phyloP scores from a whole-genome alignment of 352 stramenopile species.

The Globisporangium recalcitrans region DNA sequence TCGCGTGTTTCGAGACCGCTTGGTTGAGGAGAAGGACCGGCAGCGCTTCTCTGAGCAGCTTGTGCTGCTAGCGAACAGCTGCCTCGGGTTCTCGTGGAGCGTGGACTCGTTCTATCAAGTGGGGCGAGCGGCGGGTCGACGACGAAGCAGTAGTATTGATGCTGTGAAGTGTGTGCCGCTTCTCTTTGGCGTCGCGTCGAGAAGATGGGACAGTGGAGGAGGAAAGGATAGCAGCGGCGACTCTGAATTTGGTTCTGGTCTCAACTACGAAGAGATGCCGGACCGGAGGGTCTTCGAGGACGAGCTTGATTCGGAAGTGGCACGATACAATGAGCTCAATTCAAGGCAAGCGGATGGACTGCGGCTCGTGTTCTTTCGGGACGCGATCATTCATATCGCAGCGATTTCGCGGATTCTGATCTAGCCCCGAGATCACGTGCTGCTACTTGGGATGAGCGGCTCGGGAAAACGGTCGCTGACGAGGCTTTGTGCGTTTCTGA shows the following conservation, averaged over 20 bases:
- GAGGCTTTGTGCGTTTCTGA: constrained; percentile 70
- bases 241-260: neutral
- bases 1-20: constrained; percentile 90
- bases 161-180: neutral
- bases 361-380: constrained; percentile 75
- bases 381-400: constrained; percentile 82
- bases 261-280: constrained; percentile 7
- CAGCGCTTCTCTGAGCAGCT: constrained; percentile 84
- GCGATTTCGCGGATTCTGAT: constrained; percentile 80
- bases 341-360: constrained; percentile 18
- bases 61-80: constrained; percentile 49
- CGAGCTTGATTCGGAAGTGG: constrained; percentile 44
- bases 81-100: constrained; percentile 65
- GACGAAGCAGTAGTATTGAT: neutral
- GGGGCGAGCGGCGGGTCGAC: constrained; percentile 1
- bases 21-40: constrained; percentile 81
- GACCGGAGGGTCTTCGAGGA: constrained; percentile 61
- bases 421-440: constrained; percentile 78
- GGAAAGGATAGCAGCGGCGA: neutral
- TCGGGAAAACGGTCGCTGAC: constrained; percentile 81
- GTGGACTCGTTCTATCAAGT: constrained; percentile 32
- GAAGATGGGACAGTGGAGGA: neutral
- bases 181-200: constrained; percentile 8
- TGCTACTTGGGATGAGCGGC: constrained; percentile 86
- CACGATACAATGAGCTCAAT: constrained; percentile 32